Percentiles rank a stretch among this genome's conserved stretches.
Evolutionary conservation across 495 filamentous ascomycete genomes (phyloP).

Genomic region (Penicillium paradoxum): DNA sequence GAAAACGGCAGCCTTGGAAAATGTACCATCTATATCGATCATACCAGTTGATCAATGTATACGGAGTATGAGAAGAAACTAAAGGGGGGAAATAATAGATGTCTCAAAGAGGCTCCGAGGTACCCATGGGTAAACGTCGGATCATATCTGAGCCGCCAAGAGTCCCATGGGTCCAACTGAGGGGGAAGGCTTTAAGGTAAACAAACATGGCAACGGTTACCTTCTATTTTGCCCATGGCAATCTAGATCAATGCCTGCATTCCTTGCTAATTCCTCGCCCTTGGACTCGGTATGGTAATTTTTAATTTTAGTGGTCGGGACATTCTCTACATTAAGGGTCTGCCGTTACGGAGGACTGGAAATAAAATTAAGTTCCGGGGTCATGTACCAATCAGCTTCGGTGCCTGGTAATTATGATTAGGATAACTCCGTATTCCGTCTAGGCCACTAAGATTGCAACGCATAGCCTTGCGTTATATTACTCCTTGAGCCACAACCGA

Average conservation of each 20-base stretch:
- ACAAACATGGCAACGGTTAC: not conserved
- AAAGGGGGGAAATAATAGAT: no score
- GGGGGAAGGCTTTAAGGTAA: not conserved
- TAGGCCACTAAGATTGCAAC: not conserved
- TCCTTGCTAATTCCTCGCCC: not conserved
- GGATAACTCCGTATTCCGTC: not conserved
- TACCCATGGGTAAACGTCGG: not conserved
- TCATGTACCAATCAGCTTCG: not conserved
- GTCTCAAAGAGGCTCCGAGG: no score
- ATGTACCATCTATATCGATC: not conserved
- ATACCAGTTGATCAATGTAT: no score
- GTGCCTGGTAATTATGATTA: not conserved
- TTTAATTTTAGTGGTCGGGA: not conserved
- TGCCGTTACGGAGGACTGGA: not conserved
- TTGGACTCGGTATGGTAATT: not conserved
- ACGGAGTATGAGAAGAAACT: no score
- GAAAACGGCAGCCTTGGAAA: not conserved
- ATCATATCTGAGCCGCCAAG: not conserved
- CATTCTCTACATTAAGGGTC: conserved; percentile 1
- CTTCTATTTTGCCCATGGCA: no score
- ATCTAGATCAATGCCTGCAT: not conserved
- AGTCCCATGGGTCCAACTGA: not conserved
- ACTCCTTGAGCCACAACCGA: not conserved
- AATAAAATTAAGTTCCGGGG: not conserved
- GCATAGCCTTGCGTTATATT: not conserved